Conservation (phyloP, 1,139 yeast genomes). For the Yamadazyma buinensis region DNA sequence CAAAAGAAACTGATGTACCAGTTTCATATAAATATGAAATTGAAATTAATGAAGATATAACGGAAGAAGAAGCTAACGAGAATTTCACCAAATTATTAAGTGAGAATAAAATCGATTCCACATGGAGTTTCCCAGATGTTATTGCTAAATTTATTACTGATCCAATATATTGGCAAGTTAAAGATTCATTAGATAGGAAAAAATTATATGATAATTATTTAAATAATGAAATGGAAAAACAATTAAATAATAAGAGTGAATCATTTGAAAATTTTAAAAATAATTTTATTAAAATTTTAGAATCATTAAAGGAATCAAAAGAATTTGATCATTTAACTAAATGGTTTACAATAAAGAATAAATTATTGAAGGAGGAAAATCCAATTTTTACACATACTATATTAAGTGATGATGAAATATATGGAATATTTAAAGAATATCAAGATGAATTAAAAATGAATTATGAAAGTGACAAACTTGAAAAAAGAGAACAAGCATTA, state of each 20-base stretch:
- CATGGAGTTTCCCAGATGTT: constrained; percentile 73
- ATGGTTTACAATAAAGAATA: constrained; percentile 56
- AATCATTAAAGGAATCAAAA: constrained; percentile 24
- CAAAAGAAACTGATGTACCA: not conserved
- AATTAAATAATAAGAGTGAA: constrained; percentile 48
- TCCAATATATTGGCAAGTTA: constrained; percentile 67
- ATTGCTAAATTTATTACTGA: constrained; percentile 57
- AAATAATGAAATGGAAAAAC: constrained; percentile 50
- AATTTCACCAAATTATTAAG: constrained; percentile 52
- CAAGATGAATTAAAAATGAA: constrained; percentile 36
- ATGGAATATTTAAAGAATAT: constrained; percentile 49
- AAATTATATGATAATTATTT: constrained; percentile 63
- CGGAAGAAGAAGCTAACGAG: constrained; percentile 29
- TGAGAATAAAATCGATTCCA: constrained; percentile 56
- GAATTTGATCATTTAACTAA: constrained; percentile 56
- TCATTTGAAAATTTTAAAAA: constrained; percentile 52
- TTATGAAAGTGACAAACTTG: constrained; percentile 28
- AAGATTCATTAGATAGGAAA: constrained; percentile 59
- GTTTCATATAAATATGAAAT: constrained; percentile 6
- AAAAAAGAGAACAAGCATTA: constrained; percentile 46
- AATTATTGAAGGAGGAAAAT: constrained; percentile 52
- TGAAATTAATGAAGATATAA: constrained; percentile 2
- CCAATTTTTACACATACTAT: constrained; percentile 65
- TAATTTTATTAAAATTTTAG: constrained; percentile 50
- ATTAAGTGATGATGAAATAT: constrained; percentile 54